A percentile compares a stretch with the other conserved stretches of the same genome.
These are phyloP conservation scores for Penicillium sp. DNA, from an alignment of 2,329 filamentous ascomycete species.

Conservation along the genomic window DNA sequence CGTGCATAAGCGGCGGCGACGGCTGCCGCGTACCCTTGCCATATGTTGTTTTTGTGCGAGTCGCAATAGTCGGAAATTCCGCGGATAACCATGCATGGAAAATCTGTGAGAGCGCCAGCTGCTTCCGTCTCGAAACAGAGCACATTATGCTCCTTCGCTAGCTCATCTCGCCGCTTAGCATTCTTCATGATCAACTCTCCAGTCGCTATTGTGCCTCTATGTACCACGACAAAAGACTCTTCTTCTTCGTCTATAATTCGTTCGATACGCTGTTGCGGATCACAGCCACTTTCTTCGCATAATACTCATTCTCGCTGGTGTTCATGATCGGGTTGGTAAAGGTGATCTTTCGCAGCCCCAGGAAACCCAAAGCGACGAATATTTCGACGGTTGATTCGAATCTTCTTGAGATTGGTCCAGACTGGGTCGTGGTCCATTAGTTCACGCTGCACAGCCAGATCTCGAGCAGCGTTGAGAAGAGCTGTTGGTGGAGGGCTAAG, in stretches of 20 bases:
- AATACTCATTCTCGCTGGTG: too few species aligned
- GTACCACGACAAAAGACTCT: background rate
- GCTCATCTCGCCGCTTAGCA: background rate
- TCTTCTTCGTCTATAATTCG: background rate
- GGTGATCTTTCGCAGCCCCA: too few species aligned
- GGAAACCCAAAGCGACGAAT: too few species aligned
- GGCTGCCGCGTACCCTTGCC: constrained; percentile 23
- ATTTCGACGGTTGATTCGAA: too few species aligned
- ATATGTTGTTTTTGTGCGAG: constrained; percentile 23
- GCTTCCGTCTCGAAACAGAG: constrained; percentile 2
- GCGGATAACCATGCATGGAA: constrained; percentile 15
- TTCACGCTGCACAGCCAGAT: too few species aligned
- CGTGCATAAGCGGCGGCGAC: constrained; percentile 19
- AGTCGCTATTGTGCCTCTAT: constrained; percentile 22
- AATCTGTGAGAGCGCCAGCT: background rate
- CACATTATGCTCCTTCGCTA: too few species aligned
- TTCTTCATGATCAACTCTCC: constrained; percentile 21
- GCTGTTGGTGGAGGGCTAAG: background rate
- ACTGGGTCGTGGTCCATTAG: too few species aligned
- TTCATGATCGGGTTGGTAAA: too few species aligned
- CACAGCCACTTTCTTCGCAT: background rate
- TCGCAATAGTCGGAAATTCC: constrained; percentile 26
- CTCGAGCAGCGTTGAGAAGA: too few species aligned
- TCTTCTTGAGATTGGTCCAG: too few species aligned
- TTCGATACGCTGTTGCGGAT: background rate